Base-by-base conservation (phyloP, 1,284 basidiomycete genomes). In the Apiotrichum montevideense region DNA sequence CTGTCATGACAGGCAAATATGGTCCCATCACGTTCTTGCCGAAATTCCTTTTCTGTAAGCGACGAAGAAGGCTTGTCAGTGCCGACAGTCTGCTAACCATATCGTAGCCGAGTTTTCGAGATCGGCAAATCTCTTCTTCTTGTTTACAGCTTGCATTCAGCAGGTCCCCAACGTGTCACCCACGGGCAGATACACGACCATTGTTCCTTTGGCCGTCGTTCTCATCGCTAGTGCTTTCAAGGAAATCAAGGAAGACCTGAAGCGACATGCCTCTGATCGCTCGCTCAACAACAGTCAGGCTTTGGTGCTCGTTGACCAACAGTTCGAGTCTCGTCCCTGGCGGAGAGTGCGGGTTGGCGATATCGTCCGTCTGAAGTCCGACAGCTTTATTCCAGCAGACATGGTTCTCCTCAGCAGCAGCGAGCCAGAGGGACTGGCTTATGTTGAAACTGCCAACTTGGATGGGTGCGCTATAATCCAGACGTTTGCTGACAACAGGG, bases 91-190 rank as follows among this genome's bases (percentile, higher is more conserved):
- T 21, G 21, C 21, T 21, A 21, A 21, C 21, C 21, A 21, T 21
- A 21, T 21, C 21, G 21, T 21, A 21, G 21, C 21, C 56, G 69
- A 68, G 51, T 65, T 64, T 54, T 61, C 79, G 87, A 95, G 96
- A 83, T 98, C 97, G 72, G 96, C 96, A 66, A 98, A 99, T 75
- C 62, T 98, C 60, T 99, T 99, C 81, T 98, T 99, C 83, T 81
- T 99, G 59, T 98, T 98, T 80, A 98, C 95, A 40, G 93, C 93
- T 33, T 89, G 85, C 76, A 98, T 98, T 55, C 95, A 98, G 75
- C 96, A 99, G 79, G 94, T 98, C 64, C 96, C 96, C 9, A 89
- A 85, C 66, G 96, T 99, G 6, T 98, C 95, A 2, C 96, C 96
- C 8, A 98, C 95, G 3, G 95, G 98, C 68, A 80, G 80, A 54